Evolutionary conservation across 164 flowering plant species (phyloP).

Genomic region (Amborella trichopoda): DNA sequence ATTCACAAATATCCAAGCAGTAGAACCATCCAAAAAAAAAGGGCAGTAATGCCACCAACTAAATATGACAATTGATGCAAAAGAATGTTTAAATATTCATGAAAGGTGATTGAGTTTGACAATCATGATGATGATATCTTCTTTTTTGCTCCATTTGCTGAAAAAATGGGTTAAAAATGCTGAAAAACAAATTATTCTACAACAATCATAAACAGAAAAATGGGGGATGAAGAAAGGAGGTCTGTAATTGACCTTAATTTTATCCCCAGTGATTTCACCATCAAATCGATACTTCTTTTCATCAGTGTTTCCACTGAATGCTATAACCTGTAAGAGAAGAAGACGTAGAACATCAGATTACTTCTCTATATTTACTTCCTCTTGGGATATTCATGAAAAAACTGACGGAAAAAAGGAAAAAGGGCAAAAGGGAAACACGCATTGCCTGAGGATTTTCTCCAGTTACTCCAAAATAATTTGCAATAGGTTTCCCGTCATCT

Average conservation of each 20-base stretch:
- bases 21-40: neutral
- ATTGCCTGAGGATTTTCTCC: slow-evolving; percentile 59
- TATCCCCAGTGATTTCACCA: slow-evolving; percentile 52
- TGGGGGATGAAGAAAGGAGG: neutral
- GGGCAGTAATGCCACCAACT: too few species aligned
- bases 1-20: neutral
- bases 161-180: too few species aligned
- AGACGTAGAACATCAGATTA: neutral
- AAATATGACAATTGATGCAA: too few species aligned
- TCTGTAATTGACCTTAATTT: slow-evolving; percentile 45
- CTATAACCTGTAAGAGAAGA: slow-evolving; percentile 40
- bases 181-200: too few species aligned
- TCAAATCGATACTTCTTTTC: slow-evolving; percentile 47
- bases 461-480: slow-evolving; percentile 79
- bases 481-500: slow-evolving; percentile 79
- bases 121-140: too few species aligned
- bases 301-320: slow-evolving; percentile 69
- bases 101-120: too few species aligned
- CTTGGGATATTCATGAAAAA: too few species aligned
- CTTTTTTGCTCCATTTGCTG: too few species aligned
- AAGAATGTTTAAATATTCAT: too few species aligned
- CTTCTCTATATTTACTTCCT: too few species aligned
- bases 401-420: neutral
- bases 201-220: too few species aligned
- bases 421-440: neutral